phyloP scores from a whole-genome alignment of 2,329 filamentous ascomycete species.

The Paecilomyces sp. region DNA sequence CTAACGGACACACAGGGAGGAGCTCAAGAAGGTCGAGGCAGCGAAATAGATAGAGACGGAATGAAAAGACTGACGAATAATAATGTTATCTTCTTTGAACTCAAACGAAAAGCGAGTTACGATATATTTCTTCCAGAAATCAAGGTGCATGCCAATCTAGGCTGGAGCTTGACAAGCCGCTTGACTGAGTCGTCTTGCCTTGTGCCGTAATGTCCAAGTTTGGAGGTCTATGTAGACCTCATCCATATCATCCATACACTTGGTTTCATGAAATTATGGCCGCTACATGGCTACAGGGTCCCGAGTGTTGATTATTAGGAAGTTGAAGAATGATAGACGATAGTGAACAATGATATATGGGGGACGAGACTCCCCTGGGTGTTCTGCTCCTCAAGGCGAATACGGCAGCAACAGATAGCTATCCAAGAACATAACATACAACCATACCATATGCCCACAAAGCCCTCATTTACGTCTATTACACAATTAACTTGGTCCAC shows the following conservation, averaged over 20 bases:
- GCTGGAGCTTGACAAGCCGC: background rate
- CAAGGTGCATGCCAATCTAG: background rate
- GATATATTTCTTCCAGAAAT: background rate
- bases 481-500: background rate
- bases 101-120: background rate
- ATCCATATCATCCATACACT: background rate
- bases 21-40: slow-evolving; percentile 87
- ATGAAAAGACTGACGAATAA: slow-evolving; percentile 6
- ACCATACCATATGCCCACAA: background rate
- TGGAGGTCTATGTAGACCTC: background rate
- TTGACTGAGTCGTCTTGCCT: background rate
- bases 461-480: background rate
- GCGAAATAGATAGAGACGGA: slow-evolving; percentile 53
- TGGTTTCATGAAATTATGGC: background rate
- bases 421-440: background rate
- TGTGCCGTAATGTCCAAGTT: background rate
- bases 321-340: background rate
- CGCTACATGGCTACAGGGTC: too few relatives aligned
- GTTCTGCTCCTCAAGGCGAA: background rate
- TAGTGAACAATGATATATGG: background rate
- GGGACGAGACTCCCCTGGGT: background rate
- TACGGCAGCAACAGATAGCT: background rate
- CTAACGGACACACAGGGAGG: slow-evolving; percentile 43
- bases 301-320: background rate
- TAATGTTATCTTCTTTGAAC: background rate